Evolutionary conservation across 1,139 yeast species (phyloP), one percentile per base, ranked within the genome.

Genomic region (Zhuliangozyma blackwelliae): DNA sequence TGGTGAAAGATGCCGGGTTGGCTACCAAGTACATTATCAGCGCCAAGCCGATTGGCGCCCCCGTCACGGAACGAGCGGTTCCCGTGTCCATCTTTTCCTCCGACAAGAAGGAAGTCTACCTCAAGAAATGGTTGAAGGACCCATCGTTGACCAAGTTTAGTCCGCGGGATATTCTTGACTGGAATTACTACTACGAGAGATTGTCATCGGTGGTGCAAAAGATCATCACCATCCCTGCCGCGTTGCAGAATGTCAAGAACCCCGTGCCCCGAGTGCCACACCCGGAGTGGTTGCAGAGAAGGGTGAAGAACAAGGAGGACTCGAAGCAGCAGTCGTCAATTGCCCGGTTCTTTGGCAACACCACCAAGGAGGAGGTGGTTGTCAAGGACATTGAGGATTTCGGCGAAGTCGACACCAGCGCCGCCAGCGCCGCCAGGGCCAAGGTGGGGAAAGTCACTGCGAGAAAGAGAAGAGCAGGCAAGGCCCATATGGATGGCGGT

Each of bases 71-170:
- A 54, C 74, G 99, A 47, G 98, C 99, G 0, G 73, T 94, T 35
- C 99, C 99, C 0, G 96, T 94, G 7, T 94, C 97, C 0, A 90
- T 94, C 22, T 94, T 94, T 56, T 84, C 96, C 0, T 84, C 97
- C 0, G 75, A 69, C n/a, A 65, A 65, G 46, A 69, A 67, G 41
- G 96, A 88, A 40, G 57, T 72, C 12, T 94, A 77, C 52, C 63
- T 94, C 52, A 76, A 89, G 49, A 81, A 86, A 54, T 94, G 99
- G 99, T 68, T 90, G 32, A 73, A 79, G 41, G 96, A 90, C 49
- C 82, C 87, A 0, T 68, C 85, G 0, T 59, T 92, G 31, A 84
- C 77, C n/a, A 78, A 82, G 36, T 87, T 87, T 54, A 97, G 92
- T 57, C 95, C 96, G 6, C 73, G 97, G 50, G 76, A 78, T 27